Evolutionary conservation across 2,329 filamentous ascomycete genomes (phyloP).

Genomic region (Cladosporium colombiae): DNA sequence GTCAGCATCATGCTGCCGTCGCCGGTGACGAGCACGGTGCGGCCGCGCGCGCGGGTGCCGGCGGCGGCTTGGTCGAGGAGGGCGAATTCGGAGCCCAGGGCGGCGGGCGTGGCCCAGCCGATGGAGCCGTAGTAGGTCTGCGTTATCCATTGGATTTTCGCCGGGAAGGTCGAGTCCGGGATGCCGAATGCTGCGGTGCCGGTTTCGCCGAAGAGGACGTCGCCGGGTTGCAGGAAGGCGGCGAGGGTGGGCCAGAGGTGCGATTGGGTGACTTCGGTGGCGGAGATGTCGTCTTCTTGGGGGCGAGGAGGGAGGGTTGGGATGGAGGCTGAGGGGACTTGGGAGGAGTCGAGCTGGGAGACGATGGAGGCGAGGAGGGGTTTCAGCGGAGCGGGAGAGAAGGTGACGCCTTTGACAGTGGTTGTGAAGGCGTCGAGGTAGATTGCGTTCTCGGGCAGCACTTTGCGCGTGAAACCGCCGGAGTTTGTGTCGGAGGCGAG

Average conservation of each 20-base stretch:
- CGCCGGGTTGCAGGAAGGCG: conserved; percentile 40
- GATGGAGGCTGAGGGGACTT: conserved; percentile 31
- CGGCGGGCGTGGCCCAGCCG: conserved; percentile 45
- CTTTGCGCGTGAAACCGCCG: conserved; percentile 42
- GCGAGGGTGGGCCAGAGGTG: conserved; percentile 43
- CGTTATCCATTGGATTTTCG: conserved; percentile 35
- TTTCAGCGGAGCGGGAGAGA: conserved; percentile 41
- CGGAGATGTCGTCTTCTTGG: conserved; percentile 36
- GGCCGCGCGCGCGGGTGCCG: conserved; percentile 44
- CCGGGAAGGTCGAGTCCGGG: conserved; percentile 33
- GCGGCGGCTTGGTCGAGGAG: conserved; percentile 47
- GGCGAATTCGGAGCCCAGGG: conserved; percentile 49
- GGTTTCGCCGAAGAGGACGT: conserved; percentile 46
- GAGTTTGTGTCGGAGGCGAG: conserved; percentile 47
- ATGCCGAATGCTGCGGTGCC: conserved; percentile 45
- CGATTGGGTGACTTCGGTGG: conserved; percentile 45
- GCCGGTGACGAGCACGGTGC: conserved; percentile 65
- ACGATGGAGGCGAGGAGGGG: conserved; percentile 38
- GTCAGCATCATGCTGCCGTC: conserved; percentile 67
- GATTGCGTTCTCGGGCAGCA: conserved; percentile 36
- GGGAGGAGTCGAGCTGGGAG: conserved; percentile 25
- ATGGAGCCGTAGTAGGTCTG: conserved; percentile 50
- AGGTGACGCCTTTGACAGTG: conserved; percentile 36
- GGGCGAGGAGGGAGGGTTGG: conserved; percentile 35
- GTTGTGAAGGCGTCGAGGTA: conserved; percentile 42